phyloP scores from a whole-genome alignment of 2,329 filamentous ascomycete genomes.

The Penicillium corylophilum region DNA sequence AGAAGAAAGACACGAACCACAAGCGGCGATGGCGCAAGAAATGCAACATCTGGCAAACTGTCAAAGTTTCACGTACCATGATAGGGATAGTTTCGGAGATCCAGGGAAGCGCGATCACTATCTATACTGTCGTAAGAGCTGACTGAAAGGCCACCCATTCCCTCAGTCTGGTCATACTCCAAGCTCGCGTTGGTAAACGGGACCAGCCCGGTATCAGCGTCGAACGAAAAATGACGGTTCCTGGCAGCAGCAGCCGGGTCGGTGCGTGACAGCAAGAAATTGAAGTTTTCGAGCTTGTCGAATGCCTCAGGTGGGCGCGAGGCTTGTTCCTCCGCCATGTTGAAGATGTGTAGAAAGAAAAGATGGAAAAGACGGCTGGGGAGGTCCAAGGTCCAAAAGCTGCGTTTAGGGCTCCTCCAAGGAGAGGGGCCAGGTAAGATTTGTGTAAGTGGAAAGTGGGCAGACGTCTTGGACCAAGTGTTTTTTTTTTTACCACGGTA shows the following conservation, averaged over 20 bases:
- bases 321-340: conserved; percentile 35
- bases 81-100: conserved; percentile 41
- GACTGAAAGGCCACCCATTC: conserved; percentile 42
- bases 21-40: conserved; percentile 33
- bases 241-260: conserved; percentile 32
- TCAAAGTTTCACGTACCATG: conserved; percentile 35
- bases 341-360: conserved; percentile 10
- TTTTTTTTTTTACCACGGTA: not conserved
- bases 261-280: conserved; percentile 36
- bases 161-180: conserved; percentile 43
- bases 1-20: conserved; percentile 29
- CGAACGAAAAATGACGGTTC: conserved; percentile 40
- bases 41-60: conserved; percentile 30
- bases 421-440: conserved; percentile 1
- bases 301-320: conserved; percentile 29
- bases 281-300: conserved; percentile 40
- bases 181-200: conserved; percentile 34
- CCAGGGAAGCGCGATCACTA: conserved; percentile 39
- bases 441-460: conserved; percentile 3
- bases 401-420: not conserved
- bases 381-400: not conserved
- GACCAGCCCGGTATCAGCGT: conserved; percentile 35
- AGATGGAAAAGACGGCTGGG: not conserved
- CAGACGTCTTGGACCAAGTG: not conserved
- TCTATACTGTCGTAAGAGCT: conserved; percentile 45